Conservation (phyloP, 768 basidiomycete species). For the Kwoniella dendrophila region DNA sequence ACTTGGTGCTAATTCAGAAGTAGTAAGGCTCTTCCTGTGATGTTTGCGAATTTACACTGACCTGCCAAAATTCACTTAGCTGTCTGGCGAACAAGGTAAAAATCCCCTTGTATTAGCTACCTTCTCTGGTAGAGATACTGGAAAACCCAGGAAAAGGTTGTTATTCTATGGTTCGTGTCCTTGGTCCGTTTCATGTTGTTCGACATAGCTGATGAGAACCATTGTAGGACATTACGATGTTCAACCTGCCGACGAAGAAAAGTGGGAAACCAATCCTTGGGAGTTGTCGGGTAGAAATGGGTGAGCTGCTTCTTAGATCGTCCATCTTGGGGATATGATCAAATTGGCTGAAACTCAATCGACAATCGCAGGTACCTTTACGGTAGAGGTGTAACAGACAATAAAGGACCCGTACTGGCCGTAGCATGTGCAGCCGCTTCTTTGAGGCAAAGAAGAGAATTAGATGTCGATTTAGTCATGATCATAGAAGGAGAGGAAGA, state of each 20-base stretch:
- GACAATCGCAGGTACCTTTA: conserved; percentile 48
- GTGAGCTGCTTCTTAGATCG: conserved; percentile 61
- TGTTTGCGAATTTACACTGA: background rate
- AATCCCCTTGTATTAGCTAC: conserved; percentile 90
- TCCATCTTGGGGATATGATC: too few species aligned
- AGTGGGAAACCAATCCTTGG: conserved; percentile 87
- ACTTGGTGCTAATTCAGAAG: conserved; percentile 77
- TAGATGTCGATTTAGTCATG: conserved; percentile 85
- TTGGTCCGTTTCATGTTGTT: background rate
- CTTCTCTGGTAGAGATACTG: conserved; percentile 71
- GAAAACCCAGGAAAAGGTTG: conserved; percentile 67
- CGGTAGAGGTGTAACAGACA: conserved; percentile 72
- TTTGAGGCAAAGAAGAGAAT: conserved; percentile 68
- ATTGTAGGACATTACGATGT: conserved; percentile 83
- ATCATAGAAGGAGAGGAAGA: conserved; percentile 97
- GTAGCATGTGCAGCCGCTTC: conserved; percentile 86
- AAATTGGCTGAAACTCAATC: background rate
- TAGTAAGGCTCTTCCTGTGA: conserved; percentile 61
- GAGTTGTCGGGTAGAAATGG: conserved; percentile 79
- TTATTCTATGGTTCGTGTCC: conserved; percentile 78
- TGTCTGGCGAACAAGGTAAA: conserved; percentile 72
- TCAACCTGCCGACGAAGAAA: conserved; percentile 72
- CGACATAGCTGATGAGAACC: conserved; percentile 3
- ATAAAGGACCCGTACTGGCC: conserved; percentile 94
- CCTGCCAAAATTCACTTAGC: conserved; percentile 58